Evolutionary conservation across 306 rosid species (phyloP), one percentile per base, ranked within the genome.

Genomic region (Mimosa bimucronata): DNA sequence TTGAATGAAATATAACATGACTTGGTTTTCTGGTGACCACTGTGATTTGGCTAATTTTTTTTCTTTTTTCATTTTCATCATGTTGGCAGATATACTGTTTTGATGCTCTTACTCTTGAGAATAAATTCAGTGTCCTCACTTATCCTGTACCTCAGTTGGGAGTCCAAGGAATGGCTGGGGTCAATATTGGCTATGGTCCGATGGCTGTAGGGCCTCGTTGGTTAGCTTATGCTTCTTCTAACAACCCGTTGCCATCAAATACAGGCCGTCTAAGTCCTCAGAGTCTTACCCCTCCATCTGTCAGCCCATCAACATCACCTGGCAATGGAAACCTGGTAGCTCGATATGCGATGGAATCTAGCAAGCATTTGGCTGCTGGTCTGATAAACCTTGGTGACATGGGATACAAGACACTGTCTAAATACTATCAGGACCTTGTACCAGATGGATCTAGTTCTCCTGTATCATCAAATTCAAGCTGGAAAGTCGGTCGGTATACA

Each of bases 391-490:
- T 95, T 62, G 88, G 98, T 38, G 99, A 96, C 83, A 96, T 88
- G 94, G 94, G 98, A 18, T 96, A 91, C 86, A 93, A 93, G 89
- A 93, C 97, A 70, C 77, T 96, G 85, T 88, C 98, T 29, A 96
- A 93, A 84, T 96, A 93, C 83, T 96, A 86, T 89, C 98, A 93
- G 85, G 98, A 94, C 79, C 86, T 89, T 71, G 60, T 83, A 79
- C 99, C 98, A 10, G 99, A 96, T 87, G 97, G 97, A 71, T 95
- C 97, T 61, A 88, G 81, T 84, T 87, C 99, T 82, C 99, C 98
- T 45, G 87, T 93, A 74, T 83, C 98, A 73, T 86, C 97, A 86
- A 93, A 87, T 83, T 85, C 92, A 71, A 78, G 82, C 78, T 87
- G 94, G 97, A 95, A 91, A 91, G 96, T 87, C 79, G 78, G 91